A percentile compares a stretch with the other conserved stretches of the same genome.
These are phyloP conservation scores for Pseudevernia furfuracea DNA, from an alignment of 495 filamentous ascomycete species.

Conservation along the genomic window DNA sequence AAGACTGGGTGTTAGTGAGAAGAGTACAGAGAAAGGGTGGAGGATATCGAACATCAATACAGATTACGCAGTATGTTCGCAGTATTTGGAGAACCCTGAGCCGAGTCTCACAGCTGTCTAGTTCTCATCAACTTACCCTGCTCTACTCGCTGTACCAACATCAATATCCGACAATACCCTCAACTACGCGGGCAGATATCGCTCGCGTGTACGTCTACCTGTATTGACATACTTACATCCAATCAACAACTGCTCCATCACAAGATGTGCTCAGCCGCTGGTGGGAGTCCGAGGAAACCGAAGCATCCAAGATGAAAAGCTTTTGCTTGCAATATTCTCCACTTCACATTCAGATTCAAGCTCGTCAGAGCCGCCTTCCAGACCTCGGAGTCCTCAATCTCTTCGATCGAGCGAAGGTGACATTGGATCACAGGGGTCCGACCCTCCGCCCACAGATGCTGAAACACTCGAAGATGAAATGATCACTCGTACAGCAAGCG, in stretches of 20 bases:
- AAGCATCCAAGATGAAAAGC: constrained; percentile 91
- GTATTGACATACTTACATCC: constrained; percentile 88
- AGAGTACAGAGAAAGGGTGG: constrained; percentile 70
- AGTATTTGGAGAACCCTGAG: constrained; percentile 3
- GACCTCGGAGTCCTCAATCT: constrained; percentile 40
- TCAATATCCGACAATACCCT: constrained; percentile 92
- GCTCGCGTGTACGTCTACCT: constrained; percentile 81
- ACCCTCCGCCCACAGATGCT: constrained; percentile 45
- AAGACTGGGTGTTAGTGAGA: constrained; percentile 72
- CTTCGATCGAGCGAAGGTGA: constrained; percentile 51
- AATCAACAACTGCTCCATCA: constrained; percentile 95
- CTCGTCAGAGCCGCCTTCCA: constrained; percentile 20
- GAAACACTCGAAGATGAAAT: constrained; percentile 71
- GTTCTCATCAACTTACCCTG: constrained; percentile 96
- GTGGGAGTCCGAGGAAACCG: constrained; percentile 81
- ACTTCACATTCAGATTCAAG: constrained; percentile 46
- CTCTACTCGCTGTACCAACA: constrained; percentile 71
- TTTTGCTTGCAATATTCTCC: constrained; percentile 89
- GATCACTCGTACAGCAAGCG: constrained; percentile 42
- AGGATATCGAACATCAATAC: constrained; percentile 83
- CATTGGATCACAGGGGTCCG: constrained; percentile 34
- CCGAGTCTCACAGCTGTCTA: constrained; percentile 34
- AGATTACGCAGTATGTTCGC: constrained; percentile 57
- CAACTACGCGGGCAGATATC: constrained; percentile 85
- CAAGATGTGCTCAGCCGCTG: constrained; percentile 85